Conservation (phyloP, 129 eudicot genomes). For the Mikania micrantha region DNA sequence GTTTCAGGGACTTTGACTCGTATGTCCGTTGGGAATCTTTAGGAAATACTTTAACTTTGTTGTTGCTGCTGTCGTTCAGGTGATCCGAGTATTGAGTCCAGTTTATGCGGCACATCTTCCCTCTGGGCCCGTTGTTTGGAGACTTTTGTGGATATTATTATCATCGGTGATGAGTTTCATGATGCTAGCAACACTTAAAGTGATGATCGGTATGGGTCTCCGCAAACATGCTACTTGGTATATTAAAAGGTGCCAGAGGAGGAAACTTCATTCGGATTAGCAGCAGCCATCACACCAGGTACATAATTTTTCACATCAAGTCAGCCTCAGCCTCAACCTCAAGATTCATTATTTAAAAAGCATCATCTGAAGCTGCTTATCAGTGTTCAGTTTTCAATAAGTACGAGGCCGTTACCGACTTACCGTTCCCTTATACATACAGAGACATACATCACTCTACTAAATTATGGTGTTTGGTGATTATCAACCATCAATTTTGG, state of each 20-base stretch:
- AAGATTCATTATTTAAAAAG: slow-evolving; percentile 2
- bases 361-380: not conserved
- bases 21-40: not conserved
- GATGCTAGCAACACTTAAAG: slow-evolving; percentile 77
- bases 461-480: slow-evolving; percentile 18
- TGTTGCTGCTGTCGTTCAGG: slow-evolving; percentile 57
- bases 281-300: not conserved
- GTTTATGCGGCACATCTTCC: slow-evolving; percentile 88
- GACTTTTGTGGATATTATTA: slow-evolving; percentile 60
- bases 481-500: slow-evolving; percentile 16
- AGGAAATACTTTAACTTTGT: not conserved
- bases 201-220: slow-evolving; percentile 86
- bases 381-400: slow-evolving; percentile 17
- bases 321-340: not conserved
- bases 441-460: slow-evolving; percentile 18
- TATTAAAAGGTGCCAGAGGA: slow-evolving; percentile 61
- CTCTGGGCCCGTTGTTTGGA: slow-evolving; percentile 56
- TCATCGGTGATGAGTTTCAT: slow-evolving; percentile 51
- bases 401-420: slow-evolving; percentile 13
- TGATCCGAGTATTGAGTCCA: slow-evolving; percentile 73
- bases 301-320: slow-evolving; percentile 5
- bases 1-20: not conserved
- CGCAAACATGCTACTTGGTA: slow-evolving; percentile 85
- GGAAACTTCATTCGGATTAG: slow-evolving; percentile 79
- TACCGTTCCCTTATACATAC: not conserved